Evolutionary conservation across 768 basidiomycete species (phyloP).

Genomic region (Inosperma sp.): DNA sequence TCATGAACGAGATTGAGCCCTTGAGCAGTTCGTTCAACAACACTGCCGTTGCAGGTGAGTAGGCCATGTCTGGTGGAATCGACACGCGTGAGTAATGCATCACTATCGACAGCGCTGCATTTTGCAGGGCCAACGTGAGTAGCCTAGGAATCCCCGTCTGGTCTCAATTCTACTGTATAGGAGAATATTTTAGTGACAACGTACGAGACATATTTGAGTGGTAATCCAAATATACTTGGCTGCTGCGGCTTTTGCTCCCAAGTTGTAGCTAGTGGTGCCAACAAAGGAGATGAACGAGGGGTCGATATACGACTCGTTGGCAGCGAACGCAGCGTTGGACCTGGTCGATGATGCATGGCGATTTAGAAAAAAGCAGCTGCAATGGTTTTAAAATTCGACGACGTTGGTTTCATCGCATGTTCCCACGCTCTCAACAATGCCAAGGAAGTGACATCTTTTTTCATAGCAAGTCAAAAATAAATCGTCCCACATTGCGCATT

Average conservation of each 20-base stretch:
- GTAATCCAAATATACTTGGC: conserved; percentile 64
- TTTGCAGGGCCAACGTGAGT: conserved; percentile 89
- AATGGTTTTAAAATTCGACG: too few species aligned
- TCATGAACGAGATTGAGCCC: conserved; percentile 83
- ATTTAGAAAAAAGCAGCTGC: too few species aligned
- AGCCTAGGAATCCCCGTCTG: conserved; percentile 39
- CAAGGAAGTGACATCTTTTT: too few species aligned
- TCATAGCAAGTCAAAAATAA: too few species aligned
- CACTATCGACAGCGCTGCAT: conserved; percentile 91
- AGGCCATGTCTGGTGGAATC: conserved; percentile 68
- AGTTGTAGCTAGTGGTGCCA: conserved; percentile 31
- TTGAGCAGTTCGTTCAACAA: conserved; percentile 93
- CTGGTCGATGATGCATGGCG: too few species aligned
- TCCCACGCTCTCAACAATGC: too few species aligned
- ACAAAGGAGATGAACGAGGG: conserved; percentile 47
- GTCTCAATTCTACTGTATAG: conserved; percentile 4
- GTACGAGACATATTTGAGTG: conserved; percentile 79
- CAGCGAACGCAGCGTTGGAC: too few species aligned
- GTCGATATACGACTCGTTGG: conserved; percentile 29
- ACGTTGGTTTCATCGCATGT: too few species aligned
- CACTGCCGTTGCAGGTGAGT: conserved; percentile 93
- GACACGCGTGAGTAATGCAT: conserved; percentile 99
- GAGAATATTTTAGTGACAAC: conserved; percentile 22
- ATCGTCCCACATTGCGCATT: too few species aligned
- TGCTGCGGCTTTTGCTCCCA: conserved; percentile 28